Evolutionary conservation across 2,329 filamentous ascomycete species (phyloP).

Genomic region (Phyllosticta paracitricarpa): DNA sequence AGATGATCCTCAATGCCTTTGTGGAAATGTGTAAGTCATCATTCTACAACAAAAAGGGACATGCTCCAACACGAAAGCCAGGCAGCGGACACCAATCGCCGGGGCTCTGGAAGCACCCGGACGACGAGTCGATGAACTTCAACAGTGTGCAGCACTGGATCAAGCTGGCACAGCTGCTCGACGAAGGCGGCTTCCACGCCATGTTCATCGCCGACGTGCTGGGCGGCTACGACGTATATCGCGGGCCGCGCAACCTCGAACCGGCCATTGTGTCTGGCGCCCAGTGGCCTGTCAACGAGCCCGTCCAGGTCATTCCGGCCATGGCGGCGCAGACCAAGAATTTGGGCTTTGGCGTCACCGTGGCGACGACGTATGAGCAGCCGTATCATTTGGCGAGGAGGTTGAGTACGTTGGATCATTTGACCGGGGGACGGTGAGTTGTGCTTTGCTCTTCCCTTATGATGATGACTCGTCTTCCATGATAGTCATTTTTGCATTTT

Average conservation of each 20-base stretch:
- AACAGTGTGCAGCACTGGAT: slow-evolving; percentile 28
- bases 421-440: slow-evolving; percentile 47
- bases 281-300: slow-evolving; percentile 65
- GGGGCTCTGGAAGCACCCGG: slow-evolving; percentile 53
- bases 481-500: neutral
- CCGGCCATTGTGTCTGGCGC: slow-evolving; percentile 53
- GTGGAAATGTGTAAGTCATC: slow-evolving; percentile 22
- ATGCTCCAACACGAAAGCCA: neutral
- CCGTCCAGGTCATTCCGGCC: slow-evolving; percentile 51
- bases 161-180: slow-evolving; percentile 27
- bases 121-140: slow-evolving; percentile 43
- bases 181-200: slow-evolving; percentile 30
- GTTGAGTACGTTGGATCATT: slow-evolving; percentile 57
- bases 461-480: neutral
- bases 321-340: slow-evolving; percentile 59
- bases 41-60: neutral
- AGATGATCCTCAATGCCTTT: slow-evolving; percentile 33
- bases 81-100: slow-evolving; percentile 29
- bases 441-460: neutral
- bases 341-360: slow-evolving; percentile 59
- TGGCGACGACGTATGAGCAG: slow-evolving; percentile 58
- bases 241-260: slow-evolving; percentile 44
- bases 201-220: slow-evolving; percentile 38
- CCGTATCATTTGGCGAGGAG: slow-evolving; percentile 57
- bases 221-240: slow-evolving; percentile 61